Percentiles rank a stretch among this genome's conserved stretches.
Conservation (phyloP, 2,329 filamentous ascomycete genomes). For the Canariomyces notabilis region DNA sequence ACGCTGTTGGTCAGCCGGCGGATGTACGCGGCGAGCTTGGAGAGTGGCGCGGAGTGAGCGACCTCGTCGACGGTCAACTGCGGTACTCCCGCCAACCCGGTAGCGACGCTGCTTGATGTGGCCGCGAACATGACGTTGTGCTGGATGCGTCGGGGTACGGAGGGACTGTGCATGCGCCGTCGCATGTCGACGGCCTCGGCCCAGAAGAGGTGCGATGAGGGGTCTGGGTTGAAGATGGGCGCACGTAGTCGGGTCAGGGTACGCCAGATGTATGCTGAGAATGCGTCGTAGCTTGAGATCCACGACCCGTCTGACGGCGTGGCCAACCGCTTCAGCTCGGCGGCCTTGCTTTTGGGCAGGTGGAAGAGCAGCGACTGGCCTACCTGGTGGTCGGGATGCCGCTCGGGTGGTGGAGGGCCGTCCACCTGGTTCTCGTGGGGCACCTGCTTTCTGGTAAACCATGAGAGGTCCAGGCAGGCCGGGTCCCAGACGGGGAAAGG, state of each 20-base stretch:
- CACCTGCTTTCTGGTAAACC: conserved; percentile 28
- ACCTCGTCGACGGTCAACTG: conserved; percentile 26
- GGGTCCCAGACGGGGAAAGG: conserved; percentile 33
- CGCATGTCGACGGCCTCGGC: conserved; percentile 37
- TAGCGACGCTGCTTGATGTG: conserved; percentile 25
- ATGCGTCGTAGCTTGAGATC: conserved; percentile 43
- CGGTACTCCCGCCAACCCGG: conserved; percentile 25
- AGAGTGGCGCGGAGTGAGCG: conserved; percentile 27
- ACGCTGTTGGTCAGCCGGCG: conserved; percentile 34
- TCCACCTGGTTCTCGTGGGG: conserved; percentile 29
- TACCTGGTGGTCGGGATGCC: conserved; percentile 18
- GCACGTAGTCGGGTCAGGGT: conserved; percentile 32
- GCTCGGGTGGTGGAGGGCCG: conserved; percentile 29
- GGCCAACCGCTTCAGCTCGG: conserved; percentile 35
- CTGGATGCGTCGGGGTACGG: conserved; percentile 32
- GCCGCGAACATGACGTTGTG: conserved; percentile 32
- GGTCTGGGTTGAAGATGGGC: conserved; percentile 31
- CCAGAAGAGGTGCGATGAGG: conserved; percentile 30
- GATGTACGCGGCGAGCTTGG: conserved; percentile 33
- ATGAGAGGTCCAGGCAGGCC: conserved; percentile 32
- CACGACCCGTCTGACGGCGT: conserved; percentile 32
- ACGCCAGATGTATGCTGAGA: conserved; percentile 39
- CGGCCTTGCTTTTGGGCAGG: conserved; percentile 39
- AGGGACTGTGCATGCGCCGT: conserved; percentile 31
- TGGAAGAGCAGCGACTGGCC: conserved; percentile 36